Evolutionary conservation across 2,329 filamentous ascomycete genomes (phyloP).

Genomic region (Mycogone perniciosa): DNA sequence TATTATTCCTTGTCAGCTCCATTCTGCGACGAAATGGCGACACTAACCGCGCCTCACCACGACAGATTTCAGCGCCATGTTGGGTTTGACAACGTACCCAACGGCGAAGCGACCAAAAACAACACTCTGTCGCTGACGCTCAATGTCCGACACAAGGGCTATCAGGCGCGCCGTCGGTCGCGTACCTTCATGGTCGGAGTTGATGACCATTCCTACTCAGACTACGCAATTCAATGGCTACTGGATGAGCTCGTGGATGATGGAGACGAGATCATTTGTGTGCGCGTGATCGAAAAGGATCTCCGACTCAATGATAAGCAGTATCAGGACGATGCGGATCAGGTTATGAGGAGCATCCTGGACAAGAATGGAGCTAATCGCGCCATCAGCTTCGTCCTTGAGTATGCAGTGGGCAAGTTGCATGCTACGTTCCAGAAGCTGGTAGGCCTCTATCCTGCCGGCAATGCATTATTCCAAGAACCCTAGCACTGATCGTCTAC

Average conservation of each 20-base stretch:
- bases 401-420: conserved; percentile 83
- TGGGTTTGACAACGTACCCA: conserved; percentile 53
- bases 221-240: conserved; percentile 88
- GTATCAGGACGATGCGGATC: conserved; percentile 70
- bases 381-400: conserved; percentile 77
- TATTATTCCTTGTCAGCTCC: background rate
- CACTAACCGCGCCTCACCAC: conserved; percentile 36
- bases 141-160: conserved; percentile 80
- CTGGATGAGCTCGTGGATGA: conserved; percentile 89
- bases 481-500: conserved; percentile 10
- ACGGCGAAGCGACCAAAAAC: conserved; percentile 52
- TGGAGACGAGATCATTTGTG: conserved; percentile 86
- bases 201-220: conserved; percentile 86
- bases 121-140: conserved; percentile 68
- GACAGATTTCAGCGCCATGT: conserved; percentile 54
- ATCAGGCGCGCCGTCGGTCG: conserved; percentile 71
- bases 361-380: conserved; percentile 72
- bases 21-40: conserved; percentile 28
- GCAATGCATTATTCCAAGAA: background rate
- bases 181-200: conserved; percentile 87
- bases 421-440: conserved; percentile 86
- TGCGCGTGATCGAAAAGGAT: conserved; percentile 81
- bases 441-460: conserved; percentile 44
- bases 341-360: conserved; percentile 69
- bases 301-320: conserved; percentile 61